Percentiles rank a stretch among this genome's conserved stretches.
These are phyloP conservation scores for Aurantiochytrium sp. DNA, from an alignment of 108 stramenopile genomes.

Conservation along the genomic window DNA sequence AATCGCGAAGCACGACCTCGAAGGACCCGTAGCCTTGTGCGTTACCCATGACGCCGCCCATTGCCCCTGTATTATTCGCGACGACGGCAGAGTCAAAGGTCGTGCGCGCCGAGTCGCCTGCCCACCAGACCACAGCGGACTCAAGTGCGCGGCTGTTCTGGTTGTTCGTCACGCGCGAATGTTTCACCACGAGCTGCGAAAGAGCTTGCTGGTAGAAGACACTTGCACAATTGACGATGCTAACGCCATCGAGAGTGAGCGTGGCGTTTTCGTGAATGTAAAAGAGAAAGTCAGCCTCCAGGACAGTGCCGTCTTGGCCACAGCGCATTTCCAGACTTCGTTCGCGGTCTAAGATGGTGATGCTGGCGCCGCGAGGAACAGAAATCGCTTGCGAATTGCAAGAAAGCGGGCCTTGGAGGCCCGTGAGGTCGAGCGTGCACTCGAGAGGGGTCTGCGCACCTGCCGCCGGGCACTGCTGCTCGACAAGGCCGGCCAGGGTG, in stretches of 20 bases:
- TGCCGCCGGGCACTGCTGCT: too few relatives aligned
- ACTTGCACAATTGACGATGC: neutral
- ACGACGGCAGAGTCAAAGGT: neutral
- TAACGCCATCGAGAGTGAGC: neutral
- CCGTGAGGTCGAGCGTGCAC: too few relatives aligned
- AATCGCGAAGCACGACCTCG: neutral
- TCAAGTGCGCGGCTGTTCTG: neutral
- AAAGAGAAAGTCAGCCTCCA: neutral
- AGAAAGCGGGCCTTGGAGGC: too few relatives aligned
- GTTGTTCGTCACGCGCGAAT: neutral
- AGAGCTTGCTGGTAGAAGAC: neutral
- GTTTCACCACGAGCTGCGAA: neutral
- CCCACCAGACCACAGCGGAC: neutral
- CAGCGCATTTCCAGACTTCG: neutral
- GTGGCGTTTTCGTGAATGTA: neutral
- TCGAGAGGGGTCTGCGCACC: too few relatives aligned
- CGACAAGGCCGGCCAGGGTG: too few relatives aligned
- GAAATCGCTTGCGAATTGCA: too few relatives aligned
- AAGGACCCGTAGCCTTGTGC: neutral
- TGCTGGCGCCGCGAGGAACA: too few relatives aligned
- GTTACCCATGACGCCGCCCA: neutral
- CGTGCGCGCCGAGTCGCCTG: neutral
- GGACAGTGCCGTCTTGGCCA: neutral
- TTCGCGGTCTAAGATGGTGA: neutral
- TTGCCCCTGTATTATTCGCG: neutral